phyloP scores from a whole-genome alignment of 495 filamentous ascomycete genomes.

The Penicillium chermesinum region DNA sequence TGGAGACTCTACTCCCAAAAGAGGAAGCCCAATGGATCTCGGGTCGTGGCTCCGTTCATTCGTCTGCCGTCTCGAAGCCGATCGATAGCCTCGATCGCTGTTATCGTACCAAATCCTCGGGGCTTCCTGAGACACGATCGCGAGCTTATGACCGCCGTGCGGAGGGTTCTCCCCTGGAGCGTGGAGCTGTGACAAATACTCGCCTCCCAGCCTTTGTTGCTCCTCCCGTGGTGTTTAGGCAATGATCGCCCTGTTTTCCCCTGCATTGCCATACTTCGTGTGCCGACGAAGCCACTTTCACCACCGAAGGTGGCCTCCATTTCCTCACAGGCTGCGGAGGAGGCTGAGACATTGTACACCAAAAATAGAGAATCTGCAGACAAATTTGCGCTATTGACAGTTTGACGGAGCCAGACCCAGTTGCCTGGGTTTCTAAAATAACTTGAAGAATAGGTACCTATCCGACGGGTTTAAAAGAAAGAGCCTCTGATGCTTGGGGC shows the following conservation, averaged over 20 bases:
- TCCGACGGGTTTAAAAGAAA: no score
- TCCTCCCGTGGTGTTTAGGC: neutral
- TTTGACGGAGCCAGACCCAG: neutral
- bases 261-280: neutral
- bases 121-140: conserved; percentile 7
- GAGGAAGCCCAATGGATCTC: neutral
- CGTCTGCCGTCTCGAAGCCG: neutral
- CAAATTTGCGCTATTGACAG: neutral
- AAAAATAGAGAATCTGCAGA: neutral
- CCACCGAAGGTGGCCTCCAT: neutral
- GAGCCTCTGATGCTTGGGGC: no score
- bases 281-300: neutral
- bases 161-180: neutral
- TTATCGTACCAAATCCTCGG: conserved; percentile 9
- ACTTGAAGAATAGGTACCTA: neutral
- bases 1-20: neutral
- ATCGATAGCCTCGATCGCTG: conserved; percentile 17
- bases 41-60: neutral
- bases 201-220: neutral
- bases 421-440: neutral
- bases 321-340: no score
- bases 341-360: neutral
- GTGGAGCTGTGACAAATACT: conserved; percentile 16
- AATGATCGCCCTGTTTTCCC: conserved; percentile 4
- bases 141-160: conserved; percentile 3